Evolutionary conservation across 208 protist genomes (phyloP).

Genomic region (Crithidia fasciculata): DNA sequence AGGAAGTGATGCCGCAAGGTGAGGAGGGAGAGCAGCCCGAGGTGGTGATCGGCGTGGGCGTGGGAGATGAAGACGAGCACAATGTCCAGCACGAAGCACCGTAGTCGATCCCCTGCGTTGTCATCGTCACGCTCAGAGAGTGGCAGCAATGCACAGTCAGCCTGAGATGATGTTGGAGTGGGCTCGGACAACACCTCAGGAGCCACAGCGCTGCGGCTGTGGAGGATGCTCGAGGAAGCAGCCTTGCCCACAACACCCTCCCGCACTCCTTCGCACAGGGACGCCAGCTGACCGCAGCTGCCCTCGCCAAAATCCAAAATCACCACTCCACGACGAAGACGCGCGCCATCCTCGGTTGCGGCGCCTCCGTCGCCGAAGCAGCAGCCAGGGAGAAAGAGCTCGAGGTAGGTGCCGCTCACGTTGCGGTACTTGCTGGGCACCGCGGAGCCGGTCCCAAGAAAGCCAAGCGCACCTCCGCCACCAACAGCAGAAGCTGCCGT

Average conservation of each 20-base stretch:
- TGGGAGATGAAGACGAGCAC: constrained; percentile 89
- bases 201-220: no score
- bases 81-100: constrained; percentile 52
- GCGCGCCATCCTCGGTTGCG: no score
- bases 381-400: constrained; percentile 48
- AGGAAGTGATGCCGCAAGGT: constrained; percentile 55
- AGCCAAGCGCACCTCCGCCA: constrained; percentile 66
- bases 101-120: constrained; percentile 14
- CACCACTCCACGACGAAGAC: constrained; percentile 45
- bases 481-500: background rate
- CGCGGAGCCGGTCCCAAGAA: constrained; percentile 88
- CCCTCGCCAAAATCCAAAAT: constrained; percentile 90
- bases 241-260: background rate
- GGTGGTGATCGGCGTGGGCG: constrained; percentile 89
- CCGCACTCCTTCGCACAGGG: constrained; percentile 39
- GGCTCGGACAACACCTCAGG: no score
- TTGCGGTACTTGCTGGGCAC: constrained; percentile 92
- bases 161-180: no score
- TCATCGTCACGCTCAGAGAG: background rate
- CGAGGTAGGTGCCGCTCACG: constrained; percentile 78
- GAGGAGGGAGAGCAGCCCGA: constrained; percentile 78
- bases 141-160: no score
- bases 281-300: constrained; percentile 68
- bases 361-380: constrained; percentile 28
- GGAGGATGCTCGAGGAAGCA: no score